Evolutionary conservation across 1,284 basidiomycete genomes (phyloP).

Genomic region (Puccinia coronata): DNA sequence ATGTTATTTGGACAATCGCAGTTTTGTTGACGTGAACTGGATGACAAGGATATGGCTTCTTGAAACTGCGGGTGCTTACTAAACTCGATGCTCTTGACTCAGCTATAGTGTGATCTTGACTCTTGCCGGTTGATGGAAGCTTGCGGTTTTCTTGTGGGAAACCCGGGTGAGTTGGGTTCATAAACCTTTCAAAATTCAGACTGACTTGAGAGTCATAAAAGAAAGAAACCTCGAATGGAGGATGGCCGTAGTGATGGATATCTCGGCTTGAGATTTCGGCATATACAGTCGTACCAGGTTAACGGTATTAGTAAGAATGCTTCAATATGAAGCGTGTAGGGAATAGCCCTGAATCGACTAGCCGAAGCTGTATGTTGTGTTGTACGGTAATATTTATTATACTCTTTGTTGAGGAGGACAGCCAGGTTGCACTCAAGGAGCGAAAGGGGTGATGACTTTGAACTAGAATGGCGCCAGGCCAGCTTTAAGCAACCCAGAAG

Average conservation of each 20-base stretch:
- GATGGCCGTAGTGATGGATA: not conserved
- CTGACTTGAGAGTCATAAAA: not conserved
- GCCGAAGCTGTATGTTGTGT: not conserved
- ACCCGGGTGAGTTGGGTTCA: not conserved
- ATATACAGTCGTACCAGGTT: not conserved
- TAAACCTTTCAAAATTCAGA: not conserved
- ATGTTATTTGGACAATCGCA: not conserved
- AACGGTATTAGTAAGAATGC: not conserved
- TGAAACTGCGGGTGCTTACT: not conserved
- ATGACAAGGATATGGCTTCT: not conserved
- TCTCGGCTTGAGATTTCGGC: not conserved
- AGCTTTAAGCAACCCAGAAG: too few species aligned
- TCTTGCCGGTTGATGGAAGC: not conserved
- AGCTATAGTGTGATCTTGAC: not conserved
- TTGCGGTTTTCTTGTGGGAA: not conserved
- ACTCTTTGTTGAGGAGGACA: too few species aligned
- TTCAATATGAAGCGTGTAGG: not conserved
- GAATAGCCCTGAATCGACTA: not conserved
- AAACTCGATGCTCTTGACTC: not conserved
- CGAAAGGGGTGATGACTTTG: too few species aligned
- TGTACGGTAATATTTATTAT: not conserved
- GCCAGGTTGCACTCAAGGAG: too few species aligned
- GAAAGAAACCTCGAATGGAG: not conserved
- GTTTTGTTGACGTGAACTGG: not conserved
- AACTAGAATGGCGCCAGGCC: too few species aligned